A percentile compares a stretch with the other conserved stretches of the same genome.
Conservation (phyloP, 2,329 filamentous ascomycete species). For the Fonsecaea nubica region DNA sequence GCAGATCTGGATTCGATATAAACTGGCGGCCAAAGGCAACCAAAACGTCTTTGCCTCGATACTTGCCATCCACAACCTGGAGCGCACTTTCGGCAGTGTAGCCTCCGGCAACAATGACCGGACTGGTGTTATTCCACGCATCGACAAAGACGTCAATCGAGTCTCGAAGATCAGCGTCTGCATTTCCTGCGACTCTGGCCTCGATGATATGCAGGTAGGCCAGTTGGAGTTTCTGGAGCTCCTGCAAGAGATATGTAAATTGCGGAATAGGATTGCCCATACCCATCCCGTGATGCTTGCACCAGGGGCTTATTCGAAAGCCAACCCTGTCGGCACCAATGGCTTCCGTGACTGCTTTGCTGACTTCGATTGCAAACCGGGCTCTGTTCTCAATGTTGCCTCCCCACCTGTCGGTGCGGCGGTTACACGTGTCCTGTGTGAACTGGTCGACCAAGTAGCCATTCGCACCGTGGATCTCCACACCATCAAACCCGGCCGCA, state of each 20-base stretch:
- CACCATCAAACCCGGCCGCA: constrained; percentile 62
- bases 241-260: constrained; percentile 64
- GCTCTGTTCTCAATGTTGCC: constrained; percentile 59
- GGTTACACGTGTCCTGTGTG: constrained; percentile 58
- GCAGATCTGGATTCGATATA: constrained; percentile 58
- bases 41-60: constrained; percentile 52
- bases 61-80: constrained; percentile 55
- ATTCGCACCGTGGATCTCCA: constrained; percentile 59
- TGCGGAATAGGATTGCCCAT: constrained; percentile 66
- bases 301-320: constrained; percentile 57
- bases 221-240: constrained; percentile 60
- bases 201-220: constrained; percentile 69
- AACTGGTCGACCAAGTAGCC: constrained; percentile 62
- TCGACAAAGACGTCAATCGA: constrained; percentile 24
- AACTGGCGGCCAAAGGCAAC: constrained; percentile 58
- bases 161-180: constrained; percentile 10
- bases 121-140: constrained; percentile 53
- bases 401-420: constrained; percentile 58
- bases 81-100: constrained; percentile 52
- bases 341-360: constrained; percentile 44
- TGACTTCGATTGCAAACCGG: constrained; percentile 60
- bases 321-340: constrained; percentile 50
- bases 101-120: constrained; percentile 60
- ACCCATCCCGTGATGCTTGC: constrained; percentile 58
- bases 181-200: constrained; percentile 22